Evolutionary conservation across 2,329 filamentous ascomycete species (phyloP), one percentile per base, ranked within the genome.

Genomic region (Apiospora rasikravindrae): DNA sequence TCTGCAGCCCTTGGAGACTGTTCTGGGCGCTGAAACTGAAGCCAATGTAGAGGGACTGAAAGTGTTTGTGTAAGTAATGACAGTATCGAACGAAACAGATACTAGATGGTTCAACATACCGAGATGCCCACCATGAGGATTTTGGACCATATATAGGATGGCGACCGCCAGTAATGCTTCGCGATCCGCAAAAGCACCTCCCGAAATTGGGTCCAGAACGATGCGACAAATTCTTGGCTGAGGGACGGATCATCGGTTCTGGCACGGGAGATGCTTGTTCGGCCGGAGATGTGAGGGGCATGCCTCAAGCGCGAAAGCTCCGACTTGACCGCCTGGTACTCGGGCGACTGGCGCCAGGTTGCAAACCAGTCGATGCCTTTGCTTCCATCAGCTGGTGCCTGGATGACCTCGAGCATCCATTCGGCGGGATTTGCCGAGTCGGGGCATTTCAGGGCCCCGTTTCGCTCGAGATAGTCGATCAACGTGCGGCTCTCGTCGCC

Each of bases 141-240:
- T 86, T 97, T 97, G 77, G 93, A 92, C 85, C 96, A 97, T 81
- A 98, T 95, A 85, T 97, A 97, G 6, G 91, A 88, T 0, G 95
- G 95, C 0, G 92, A 95, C 73, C 95, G 93, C 94, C 95, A 97
- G 87, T 96, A 97, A 81, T 97, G 94, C 79, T 95, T 89, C 86
- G 96, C 96, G 37, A 96, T 92, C 78, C 95, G 94, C 75, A 88
- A 81, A 24, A 90, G 88, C 71, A 94, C 93, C 78, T 91, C 87
- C 71, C 83, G 84, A 57, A 96, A 84, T 81, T 98, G 95, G 10
- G 85, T 78, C 53, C 76, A 78, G 79, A 97, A 94, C 0, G 93
- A 89, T 6, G 94, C 93, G 4, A 95, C 95, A 73, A 97, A 97
- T 81, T 97, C 94, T 73, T 90, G 53, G 4, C 26, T 14, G 16